Evolutionary conservation across 768 basidiomycete species (phyloP).

Genomic region (Trichaptum fuscoviolaceum): DNA sequence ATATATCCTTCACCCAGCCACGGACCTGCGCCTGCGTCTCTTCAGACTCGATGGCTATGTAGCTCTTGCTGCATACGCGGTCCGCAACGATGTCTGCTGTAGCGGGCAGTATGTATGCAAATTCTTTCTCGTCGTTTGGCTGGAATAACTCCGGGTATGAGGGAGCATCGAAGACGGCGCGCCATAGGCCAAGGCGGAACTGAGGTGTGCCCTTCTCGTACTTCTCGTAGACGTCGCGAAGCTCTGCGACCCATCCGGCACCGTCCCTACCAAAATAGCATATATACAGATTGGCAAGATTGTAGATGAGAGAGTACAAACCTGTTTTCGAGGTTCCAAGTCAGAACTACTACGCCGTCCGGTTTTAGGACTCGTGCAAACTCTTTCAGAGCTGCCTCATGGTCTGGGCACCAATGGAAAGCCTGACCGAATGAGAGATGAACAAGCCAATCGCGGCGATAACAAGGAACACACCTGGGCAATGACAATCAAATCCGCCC

Average conservation of each 20-base stretch:
- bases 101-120: constrained; percentile 46
- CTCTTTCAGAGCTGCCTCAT: constrained; percentile 63
- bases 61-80: constrained; percentile 79
- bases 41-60: constrained; percentile 59
- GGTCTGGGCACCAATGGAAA: constrained; percentile 91
- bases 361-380: constrained; percentile 80
- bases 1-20: constrained; percentile 46
- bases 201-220: constrained; percentile 77
- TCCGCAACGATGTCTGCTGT: constrained; percentile 55
- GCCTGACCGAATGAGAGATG: constrained; percentile 42
- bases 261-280: constrained; percentile 36
- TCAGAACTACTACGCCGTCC: constrained; percentile 59
- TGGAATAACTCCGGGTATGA: constrained; percentile 59
- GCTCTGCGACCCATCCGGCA: constrained; percentile 67
- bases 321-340: constrained; percentile 94
- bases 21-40: constrained; percentile 52
- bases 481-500: constrained; percentile 75
- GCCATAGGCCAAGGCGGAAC: constrained; percentile 74
- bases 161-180: constrained; percentile 55
- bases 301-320: constrained; percentile 20
- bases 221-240: constrained; percentile 64
- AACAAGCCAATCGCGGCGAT: neutral
- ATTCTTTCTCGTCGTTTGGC: constrained; percentile 50
- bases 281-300: neutral
- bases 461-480: constrained; percentile 50